Percentiles rank a stretch among this genome's conserved stretches.
These are phyloP conservation scores for Hirschfeldia incana DNA, from an alignment of 345 rosid species.

Conservation along the genomic window DNA sequence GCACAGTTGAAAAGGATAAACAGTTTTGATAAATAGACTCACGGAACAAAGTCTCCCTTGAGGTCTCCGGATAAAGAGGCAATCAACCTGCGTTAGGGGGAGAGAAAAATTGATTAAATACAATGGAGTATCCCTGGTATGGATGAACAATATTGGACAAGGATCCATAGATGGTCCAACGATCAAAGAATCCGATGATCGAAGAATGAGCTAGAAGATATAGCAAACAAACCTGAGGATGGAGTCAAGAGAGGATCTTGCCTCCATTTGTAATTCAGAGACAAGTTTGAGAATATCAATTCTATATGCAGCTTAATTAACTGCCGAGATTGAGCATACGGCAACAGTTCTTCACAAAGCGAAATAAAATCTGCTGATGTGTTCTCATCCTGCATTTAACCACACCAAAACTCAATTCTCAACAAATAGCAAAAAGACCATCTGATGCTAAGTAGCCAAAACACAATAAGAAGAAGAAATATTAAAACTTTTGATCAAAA, in stretches of 20 bases:
- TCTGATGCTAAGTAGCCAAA: no score
- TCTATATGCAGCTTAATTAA: neutral
- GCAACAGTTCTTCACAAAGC: neutral
- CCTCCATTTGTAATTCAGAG: neutral
- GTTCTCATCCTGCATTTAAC: neutral
- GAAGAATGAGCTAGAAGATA: neutral
- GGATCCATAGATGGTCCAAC: neutral
- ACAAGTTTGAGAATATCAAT: neutral
- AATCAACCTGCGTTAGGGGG: neutral
- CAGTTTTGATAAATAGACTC: neutral
- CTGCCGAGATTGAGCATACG: neutral
- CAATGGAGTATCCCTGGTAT: neutral
- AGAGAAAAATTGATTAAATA: neutral
- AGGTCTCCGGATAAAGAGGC: neutral
- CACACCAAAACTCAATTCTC: neutral
- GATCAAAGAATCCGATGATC: neutral
- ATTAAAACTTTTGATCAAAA: no score
- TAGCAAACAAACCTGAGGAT: neutral
- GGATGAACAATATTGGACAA: neutral
- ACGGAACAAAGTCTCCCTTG: neutral
- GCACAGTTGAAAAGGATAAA: no score
- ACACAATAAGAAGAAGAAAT: no score
- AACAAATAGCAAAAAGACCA: no score
- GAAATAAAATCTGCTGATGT: neutral
- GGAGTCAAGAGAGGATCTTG: neutral